Percentiles rank a stretch among this genome's conserved stretches.
These are phyloP conservation scores for Emmonsia crescens DNA, from an alignment of 2,329 filamentous ascomycete genomes.

Conservation along the genomic window DNA sequence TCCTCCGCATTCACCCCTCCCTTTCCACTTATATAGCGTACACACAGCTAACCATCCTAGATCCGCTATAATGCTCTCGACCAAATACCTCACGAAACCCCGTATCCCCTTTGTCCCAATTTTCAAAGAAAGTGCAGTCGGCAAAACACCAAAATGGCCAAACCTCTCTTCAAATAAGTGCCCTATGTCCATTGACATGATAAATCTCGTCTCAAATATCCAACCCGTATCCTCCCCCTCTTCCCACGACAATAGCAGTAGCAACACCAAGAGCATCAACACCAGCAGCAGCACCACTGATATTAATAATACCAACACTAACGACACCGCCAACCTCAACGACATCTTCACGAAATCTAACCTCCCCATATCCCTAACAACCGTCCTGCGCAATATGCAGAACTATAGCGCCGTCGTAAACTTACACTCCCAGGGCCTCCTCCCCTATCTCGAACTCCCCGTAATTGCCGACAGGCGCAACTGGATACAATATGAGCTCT, in stretches of 20 bases:
- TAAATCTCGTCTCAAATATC: neutral
- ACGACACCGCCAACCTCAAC: neutral
- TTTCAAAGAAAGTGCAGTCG: constrained; percentile 13
- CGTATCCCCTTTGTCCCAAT: constrained; percentile 17
- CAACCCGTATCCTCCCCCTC: neutral
- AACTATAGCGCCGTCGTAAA: constrained; percentile 19
- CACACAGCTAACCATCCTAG: constrained; percentile 4
- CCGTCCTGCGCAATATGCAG: constrained; percentile 17
- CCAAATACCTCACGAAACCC: constrained; percentile 16
- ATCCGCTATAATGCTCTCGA: constrained; percentile 17
- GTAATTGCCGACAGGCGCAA: constrained; percentile 28
- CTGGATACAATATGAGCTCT: constrained; percentile 26
- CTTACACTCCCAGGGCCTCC: constrained; percentile 14
- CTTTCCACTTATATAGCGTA: neutral
- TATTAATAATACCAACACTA: neutral
- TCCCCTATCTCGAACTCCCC: constrained; percentile 12
- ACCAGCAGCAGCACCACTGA: neutral
- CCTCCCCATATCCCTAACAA: constrained; percentile 8
- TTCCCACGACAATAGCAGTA: neutral
- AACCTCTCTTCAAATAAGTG: constrained; percentile 1
- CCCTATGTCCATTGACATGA: constrained; percentile 1
- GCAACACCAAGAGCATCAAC: neutral
- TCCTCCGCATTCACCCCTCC: neutral
- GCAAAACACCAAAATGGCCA: constrained; percentile 14
- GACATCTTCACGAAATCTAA: constrained; percentile 3